Conservation (phyloP, 345 rosid species). For the Lagerstroemia speciosa region DNA sequence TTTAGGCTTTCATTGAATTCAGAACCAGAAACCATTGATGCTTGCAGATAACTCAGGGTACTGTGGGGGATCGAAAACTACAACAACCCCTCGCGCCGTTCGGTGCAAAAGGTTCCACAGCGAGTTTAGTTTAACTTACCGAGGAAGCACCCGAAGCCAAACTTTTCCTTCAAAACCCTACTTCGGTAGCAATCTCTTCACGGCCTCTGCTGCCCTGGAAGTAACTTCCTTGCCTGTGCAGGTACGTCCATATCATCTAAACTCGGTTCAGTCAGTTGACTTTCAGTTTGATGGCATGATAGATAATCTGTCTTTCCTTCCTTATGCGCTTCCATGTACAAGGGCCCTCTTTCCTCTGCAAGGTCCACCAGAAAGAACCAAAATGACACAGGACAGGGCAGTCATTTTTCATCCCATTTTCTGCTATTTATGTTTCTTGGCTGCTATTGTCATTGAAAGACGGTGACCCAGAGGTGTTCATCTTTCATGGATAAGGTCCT, state of each 20-base stretch:
- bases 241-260: neutral
- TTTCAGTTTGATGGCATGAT: no score
- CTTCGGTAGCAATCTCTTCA: conserved; percentile 4
- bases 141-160: neutral
- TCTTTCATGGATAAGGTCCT: neutral
- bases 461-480: neutral
- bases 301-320: no score
- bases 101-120: neutral
- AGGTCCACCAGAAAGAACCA: neutral
- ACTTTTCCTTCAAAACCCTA: neutral
- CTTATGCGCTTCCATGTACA: neutral
- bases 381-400: no score
- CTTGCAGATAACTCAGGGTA: conserved; percentile 1
- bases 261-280: neutral
- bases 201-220: neutral
- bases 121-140: neutral
- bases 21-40: neutral
- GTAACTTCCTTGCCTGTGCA: neutral
- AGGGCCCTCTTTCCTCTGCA: neutral
- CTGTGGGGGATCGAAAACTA: conserved; percentile 4
- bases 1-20: neutral
- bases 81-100: neutral
- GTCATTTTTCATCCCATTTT: no score
- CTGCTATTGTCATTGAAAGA: neutral
- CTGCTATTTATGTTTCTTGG: neutral